These are phyloP conservation scores for Yarrowia divulgata DNA, from an alignment of 805 yeast species.

Conservation along the genomic window DNA sequence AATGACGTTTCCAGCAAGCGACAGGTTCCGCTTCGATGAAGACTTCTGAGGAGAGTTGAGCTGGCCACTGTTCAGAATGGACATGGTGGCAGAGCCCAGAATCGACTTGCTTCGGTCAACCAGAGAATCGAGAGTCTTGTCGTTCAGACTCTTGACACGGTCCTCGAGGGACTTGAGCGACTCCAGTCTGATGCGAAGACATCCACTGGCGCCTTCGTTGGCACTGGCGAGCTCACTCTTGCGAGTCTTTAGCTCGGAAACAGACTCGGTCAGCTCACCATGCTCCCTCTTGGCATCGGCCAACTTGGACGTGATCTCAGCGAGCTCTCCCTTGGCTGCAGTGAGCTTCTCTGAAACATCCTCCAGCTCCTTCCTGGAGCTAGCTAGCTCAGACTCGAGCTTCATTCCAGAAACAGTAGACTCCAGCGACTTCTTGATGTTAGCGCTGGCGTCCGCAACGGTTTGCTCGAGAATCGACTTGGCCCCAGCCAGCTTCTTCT, in stretches of 20 bases:
- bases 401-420: slow-evolving; percentile 12
- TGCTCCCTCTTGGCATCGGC: slow-evolving; percentile 7
- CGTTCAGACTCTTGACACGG: slow-evolving; percentile 47
- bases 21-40: slow-evolving; percentile 19
- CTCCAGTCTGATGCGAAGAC: slow-evolving; percentile 44
- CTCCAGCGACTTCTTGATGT: neutral
- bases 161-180: slow-evolving; percentile 48
- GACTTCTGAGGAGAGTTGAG: slow-evolving; percentile 15
- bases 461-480: slow-evolving; percentile 1
- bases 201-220: slow-evolving; percentile 22
- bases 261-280: neutral
- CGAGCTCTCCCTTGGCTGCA: slow-evolving; percentile 1
- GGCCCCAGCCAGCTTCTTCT: slow-evolving; percentile 5
- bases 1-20: slow-evolving; percentile 24
- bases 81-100: slow-evolving; percentile 46
- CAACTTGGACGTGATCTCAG: neutral
- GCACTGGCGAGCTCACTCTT: neutral
- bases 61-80: slow-evolving; percentile 43
- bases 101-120: slow-evolving; percentile 49
- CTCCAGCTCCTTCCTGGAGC: slow-evolving; percentile 5
- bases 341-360: neutral
- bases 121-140: slow-evolving; percentile 45
- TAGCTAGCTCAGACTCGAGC: neutral
- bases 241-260: neutral
- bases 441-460: neutral